Evolutionary conservation across 1,139 yeast species (phyloP).

Genomic region (Protomyces gravidus): DNA sequence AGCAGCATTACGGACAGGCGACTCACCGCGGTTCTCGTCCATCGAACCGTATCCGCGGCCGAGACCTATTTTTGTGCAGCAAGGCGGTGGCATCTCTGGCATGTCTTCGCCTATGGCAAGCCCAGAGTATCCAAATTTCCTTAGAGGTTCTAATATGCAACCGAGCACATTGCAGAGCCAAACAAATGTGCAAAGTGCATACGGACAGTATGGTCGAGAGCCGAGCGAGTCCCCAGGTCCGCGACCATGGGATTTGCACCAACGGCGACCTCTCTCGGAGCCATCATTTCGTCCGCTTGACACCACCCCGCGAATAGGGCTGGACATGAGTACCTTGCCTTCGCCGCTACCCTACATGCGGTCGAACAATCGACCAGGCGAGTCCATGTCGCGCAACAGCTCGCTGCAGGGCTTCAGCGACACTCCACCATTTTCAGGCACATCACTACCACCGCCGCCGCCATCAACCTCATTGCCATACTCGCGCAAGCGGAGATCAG

Average conservation of each 20-base stretch:
- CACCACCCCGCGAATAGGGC: not conserved
- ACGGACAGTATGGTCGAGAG: not conserved
- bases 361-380: not conserved
- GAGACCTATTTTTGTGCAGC: not conserved
- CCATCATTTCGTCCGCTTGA: not conserved
- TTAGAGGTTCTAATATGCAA: not conserved
- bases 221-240: not conserved
- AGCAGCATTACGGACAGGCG: not conserved
- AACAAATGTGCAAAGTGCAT: not conserved
- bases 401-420: not conserved
- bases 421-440: not conserved
- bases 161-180: not conserved
- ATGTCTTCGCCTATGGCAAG: not conserved
- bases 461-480: not conserved
- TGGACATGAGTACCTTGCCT: not conserved
- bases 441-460: not conserved
- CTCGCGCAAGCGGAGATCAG: not conserved
- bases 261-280: not conserved
- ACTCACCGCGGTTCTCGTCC: not conserved
- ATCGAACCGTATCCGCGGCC: not conserved
- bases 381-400: not conserved
- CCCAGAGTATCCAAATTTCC: not conserved
- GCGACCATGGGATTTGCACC: not conserved
- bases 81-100: not conserved
- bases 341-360: not conserved